phyloP scores from a whole-genome alignment of 257 asterid genomes.

The Ophiorrhiza pumila region DNA sequence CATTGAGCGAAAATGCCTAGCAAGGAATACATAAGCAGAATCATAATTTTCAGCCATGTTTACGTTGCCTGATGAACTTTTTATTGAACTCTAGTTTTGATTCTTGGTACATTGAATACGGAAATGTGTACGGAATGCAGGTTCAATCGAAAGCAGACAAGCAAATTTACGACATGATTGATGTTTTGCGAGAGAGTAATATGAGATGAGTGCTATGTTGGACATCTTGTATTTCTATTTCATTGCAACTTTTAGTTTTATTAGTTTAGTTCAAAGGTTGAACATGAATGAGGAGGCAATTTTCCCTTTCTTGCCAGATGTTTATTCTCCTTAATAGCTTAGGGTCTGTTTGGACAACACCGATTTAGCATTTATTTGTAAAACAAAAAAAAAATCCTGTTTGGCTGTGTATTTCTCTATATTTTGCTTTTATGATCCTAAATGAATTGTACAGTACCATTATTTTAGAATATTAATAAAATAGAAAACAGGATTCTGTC shows the following conservation, averaged over 20 bases:
- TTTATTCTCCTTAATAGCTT: too few relatives aligned
- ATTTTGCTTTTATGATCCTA: too few relatives aligned
- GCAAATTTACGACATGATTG: constrained; percentile 80
- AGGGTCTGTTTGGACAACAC: too few relatives aligned
- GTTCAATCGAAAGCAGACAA: constrained; percentile 63
- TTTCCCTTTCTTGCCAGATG: background rate
- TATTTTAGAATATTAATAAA: too few relatives aligned
- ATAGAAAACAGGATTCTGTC: too few relatives aligned
- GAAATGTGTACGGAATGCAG: constrained; percentile 36
- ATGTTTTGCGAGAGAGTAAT: constrained; percentile 87
- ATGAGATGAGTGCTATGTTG: constrained; percentile 46
- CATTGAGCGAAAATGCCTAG: background rate
- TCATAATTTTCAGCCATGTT: background rate
- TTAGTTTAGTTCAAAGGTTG: too few relatives aligned
- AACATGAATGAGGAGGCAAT: too few relatives aligned
- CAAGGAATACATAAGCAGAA: background rate
- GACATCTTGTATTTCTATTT: background rate
- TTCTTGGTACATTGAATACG: background rate
- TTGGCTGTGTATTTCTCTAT: too few relatives aligned
- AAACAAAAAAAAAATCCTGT: too few relatives aligned
- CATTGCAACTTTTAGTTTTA: background rate
- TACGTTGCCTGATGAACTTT: background rate
- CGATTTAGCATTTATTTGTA: too few relatives aligned
- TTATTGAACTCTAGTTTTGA: background rate
- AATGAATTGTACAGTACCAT: too few relatives aligned